Evolutionary conservation across 441 rosid species (phyloP).

Genomic region (Raphanus hybrid): DNA sequence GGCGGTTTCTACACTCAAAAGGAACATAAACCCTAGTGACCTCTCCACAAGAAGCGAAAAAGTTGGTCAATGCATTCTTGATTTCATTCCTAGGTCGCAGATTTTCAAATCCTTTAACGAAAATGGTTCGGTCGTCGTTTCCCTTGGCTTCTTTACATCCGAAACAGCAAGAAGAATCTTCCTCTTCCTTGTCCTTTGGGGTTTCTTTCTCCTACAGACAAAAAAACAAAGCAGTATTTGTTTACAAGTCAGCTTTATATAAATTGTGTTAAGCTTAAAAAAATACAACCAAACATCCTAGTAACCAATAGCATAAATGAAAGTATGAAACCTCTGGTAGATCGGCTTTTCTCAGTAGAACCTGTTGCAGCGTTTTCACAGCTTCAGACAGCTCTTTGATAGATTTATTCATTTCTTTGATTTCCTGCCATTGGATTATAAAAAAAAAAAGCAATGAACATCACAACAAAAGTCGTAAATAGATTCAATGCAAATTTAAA

Average conservation of each 20-base stretch:
- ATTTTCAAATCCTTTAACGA: slow-evolving; percentile 4
- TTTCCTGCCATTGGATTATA: background rate
- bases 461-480: too few species aligned
- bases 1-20: background rate
- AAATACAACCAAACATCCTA: too few species aligned
- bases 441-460: background rate
- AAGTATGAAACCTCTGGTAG: background rate
- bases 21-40: slow-evolving; percentile 14
- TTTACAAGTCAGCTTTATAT: too few species aligned
- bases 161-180: background rate
- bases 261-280: too few species aligned
- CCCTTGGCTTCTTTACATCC: background rate
- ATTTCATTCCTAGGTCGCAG: slow-evolving; percentile 5
- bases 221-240: too few species aligned
- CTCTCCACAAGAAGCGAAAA: slow-evolving; percentile 13
- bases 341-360: background rate
- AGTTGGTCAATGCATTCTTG: background rate
- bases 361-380: background rate
- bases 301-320: too few species aligned
- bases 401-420: slow-evolving; percentile 1
- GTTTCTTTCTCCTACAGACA: too few species aligned
- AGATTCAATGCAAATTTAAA: too few species aligned
- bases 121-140: background rate
- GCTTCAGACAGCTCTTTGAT: background rate
- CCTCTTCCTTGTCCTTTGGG: background rate